Evolutionary conservation across 1,284 basidiomycete genomes (phyloP).

Genomic region (Rhizopogon hawkerae): DNA sequence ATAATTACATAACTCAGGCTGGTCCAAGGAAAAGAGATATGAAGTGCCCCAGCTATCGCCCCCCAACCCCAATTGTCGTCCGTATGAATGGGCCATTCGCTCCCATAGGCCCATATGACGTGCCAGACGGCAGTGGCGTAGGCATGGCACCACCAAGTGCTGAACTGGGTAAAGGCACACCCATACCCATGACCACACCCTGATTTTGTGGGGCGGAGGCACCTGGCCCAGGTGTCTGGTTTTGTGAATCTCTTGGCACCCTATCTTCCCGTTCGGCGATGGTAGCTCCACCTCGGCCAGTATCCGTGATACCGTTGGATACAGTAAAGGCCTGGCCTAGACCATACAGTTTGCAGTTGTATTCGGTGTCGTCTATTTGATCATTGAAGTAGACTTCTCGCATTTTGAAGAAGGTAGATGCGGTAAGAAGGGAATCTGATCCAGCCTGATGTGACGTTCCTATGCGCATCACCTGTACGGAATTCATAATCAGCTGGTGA

Average conservation of each 20-base stretch:
- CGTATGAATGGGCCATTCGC: slow-evolving; percentile 57
- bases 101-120: slow-evolving; percentile 52
- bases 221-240: slow-evolving; percentile 42
- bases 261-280: slow-evolving; percentile 73
- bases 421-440: slow-evolving; percentile 89
- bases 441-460: slow-evolving; percentile 95
- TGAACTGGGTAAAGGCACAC: slow-evolving; percentile 25
- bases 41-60: slow-evolving; percentile 35
- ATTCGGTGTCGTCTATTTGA: slow-evolving; percentile 71
- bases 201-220: slow-evolving; percentile 27
- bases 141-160: slow-evolving; percentile 33
- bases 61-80: slow-evolving; percentile 52
- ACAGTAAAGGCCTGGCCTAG: slow-evolving; percentile 67
- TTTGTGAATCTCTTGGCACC: slow-evolving; percentile 45
- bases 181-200: slow-evolving; percentile 31
- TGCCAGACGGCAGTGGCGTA: slow-evolving; percentile 39
- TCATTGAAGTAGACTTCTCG: slow-evolving; percentile 86
- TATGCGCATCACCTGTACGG: slow-evolving; percentile 71
- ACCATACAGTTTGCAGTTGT: slow-evolving; percentile 70
- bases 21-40: slow-evolving; percentile 19
- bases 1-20: slow-evolving; percentile 17
- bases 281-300: slow-evolving; percentile 59
- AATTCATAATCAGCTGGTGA: slow-evolving; percentile 7
- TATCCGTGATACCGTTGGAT: slow-evolving; percentile 56
- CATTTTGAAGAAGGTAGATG: slow-evolving; percentile 94